These are phyloP conservation scores for Colletotrichum shisoi DNA, from an alignment of 2,329 filamentous ascomycete genomes.

Conservation along the genomic window DNA sequence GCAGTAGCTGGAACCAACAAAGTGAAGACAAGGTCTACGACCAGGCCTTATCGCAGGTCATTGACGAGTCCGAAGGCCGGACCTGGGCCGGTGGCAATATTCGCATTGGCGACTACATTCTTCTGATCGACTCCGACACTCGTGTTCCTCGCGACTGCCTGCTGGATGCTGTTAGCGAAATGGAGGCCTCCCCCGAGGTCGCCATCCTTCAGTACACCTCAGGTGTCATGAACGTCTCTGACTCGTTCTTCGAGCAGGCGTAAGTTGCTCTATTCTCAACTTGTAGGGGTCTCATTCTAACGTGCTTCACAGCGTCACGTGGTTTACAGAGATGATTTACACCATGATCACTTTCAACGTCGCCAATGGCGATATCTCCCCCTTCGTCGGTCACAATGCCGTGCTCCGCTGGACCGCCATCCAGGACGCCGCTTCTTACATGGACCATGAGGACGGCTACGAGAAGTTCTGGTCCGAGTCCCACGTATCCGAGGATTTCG, in stretches of 20 bases:
- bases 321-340: conserved; percentile 82
- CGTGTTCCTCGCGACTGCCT: conserved; percentile 73
- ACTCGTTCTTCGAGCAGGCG: conserved; percentile 76
- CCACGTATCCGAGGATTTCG: conserved; percentile 80
- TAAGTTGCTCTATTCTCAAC: not conserved
- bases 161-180: conserved; percentile 73
- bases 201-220: conserved; percentile 77
- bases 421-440: conserved; percentile 48
- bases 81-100: conserved; percentile 67
- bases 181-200: conserved; percentile 73
- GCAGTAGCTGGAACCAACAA: conserved; percentile 50
- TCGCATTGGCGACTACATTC: conserved; percentile 67
- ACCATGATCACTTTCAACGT: conserved; percentile 75
- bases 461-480: conserved; percentile 78
- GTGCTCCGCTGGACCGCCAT: conserved; percentile 70
- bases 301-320: conserved; percentile 63
- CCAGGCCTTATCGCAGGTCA: conserved; percentile 54
- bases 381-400: conserved; percentile 81
- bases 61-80: conserved; percentile 59
- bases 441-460: conserved; percentile 63
- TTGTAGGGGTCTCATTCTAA: conserved; percentile 43
- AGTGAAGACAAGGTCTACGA: conserved; percentile 57
- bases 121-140: conserved; percentile 74
- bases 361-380: conserved; percentile 74
- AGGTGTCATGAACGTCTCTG: conserved; percentile 78